Evolutionary conservation across 106 monocot species (phyloP).

Genomic region (Ottelia alismoides): DNA sequence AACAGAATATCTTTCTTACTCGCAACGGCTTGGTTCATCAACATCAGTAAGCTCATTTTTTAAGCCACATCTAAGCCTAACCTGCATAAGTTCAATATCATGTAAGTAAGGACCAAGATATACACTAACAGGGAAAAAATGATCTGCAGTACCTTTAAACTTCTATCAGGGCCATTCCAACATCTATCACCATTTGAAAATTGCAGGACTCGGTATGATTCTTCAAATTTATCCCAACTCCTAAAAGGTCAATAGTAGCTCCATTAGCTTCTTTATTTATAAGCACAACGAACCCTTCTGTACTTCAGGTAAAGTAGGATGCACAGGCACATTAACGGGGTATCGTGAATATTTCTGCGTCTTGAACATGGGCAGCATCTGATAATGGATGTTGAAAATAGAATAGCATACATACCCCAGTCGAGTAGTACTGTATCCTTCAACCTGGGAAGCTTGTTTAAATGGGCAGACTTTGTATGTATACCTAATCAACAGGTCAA

Average conservation of each 20-base stretch:
- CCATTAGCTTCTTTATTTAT: neutral
- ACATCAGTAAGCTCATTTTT: constrained; percentile 79
- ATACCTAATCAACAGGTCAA: constrained; percentile 42
- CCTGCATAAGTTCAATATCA: constrained; percentile 31
- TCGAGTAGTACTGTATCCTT: constrained; percentile 72
- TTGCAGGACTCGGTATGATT: constrained; percentile 65
- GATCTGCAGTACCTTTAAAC: constrained; percentile 50
- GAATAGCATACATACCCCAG: constrained; percentile 53
- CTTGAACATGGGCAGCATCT: too few species aligned
- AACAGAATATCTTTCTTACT: constrained; percentile 34
- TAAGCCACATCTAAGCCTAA: constrained; percentile 92
- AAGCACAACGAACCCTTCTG: neutral
- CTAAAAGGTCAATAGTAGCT: constrained; percentile 16
- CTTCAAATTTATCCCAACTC: constrained; percentile 94
- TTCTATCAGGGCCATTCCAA: constrained; percentile 99
- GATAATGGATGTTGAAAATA: neutral
- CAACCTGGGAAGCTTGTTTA: constrained; percentile 83
- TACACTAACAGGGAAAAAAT: neutral
- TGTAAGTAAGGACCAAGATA: neutral
- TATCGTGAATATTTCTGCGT: too few species aligned
- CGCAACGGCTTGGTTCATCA: constrained; percentile 98
- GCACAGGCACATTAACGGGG: too few species aligned
- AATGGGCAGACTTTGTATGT: constrained; percentile 96
- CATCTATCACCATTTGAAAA: constrained; percentile 82
- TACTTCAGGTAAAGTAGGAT: neutral